Evolutionary conservation across 225 moss, liverwort and hornwort species (phyloP).

Genomic region (Ulota crispa): DNA sequence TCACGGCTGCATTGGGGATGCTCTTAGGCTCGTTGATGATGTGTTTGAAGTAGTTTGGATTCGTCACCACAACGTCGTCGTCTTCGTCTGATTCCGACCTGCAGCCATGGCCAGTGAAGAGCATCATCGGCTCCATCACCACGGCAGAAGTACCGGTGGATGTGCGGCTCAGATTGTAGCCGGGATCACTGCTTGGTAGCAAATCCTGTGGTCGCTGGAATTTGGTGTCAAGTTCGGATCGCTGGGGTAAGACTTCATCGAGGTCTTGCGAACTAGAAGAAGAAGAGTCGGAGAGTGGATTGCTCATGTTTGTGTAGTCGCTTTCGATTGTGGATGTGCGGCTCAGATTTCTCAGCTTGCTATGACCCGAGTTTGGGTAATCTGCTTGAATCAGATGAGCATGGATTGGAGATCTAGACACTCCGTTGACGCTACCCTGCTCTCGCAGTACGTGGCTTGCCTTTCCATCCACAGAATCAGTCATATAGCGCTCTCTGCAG

Average conservation of each 20-base stretch:
- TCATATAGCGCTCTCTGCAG: background rate
- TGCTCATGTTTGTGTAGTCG: slow-evolving; percentile 33
- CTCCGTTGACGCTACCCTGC: background rate
- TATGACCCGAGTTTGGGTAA: background rate
- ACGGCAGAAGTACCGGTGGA: slow-evolving; percentile 17
- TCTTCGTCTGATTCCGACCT: slow-evolving; percentile 30
- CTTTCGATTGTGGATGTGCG: slow-evolving; percentile 45
- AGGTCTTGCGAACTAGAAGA: slow-evolving; percentile 19
- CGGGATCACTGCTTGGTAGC: background rate
- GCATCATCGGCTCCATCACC: slow-evolving; percentile 29
- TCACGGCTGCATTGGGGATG: too few species aligned
- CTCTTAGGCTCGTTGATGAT: slow-evolving; percentile 32
- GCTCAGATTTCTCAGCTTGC: slow-evolving; percentile 16
- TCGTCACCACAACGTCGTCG: slow-evolving; percentile 27
- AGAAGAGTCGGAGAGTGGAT: slow-evolving; percentile 19
- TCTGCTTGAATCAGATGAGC: background rate
- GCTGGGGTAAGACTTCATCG: background rate
- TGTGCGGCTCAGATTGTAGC: slow-evolving; percentile 24
- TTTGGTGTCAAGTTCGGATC: slow-evolving; percentile 6
- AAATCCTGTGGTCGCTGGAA: background rate
- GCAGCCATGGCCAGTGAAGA: slow-evolving; percentile 39
- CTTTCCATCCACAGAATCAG: background rate
- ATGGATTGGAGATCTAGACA: background rate
- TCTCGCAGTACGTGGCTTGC: background rate
- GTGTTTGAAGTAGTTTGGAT: slow-evolving; percentile 43